phyloP scores from a whole-genome alignment of 352 stramenopile genomes.

The Elongisporangium undulatum region DNA sequence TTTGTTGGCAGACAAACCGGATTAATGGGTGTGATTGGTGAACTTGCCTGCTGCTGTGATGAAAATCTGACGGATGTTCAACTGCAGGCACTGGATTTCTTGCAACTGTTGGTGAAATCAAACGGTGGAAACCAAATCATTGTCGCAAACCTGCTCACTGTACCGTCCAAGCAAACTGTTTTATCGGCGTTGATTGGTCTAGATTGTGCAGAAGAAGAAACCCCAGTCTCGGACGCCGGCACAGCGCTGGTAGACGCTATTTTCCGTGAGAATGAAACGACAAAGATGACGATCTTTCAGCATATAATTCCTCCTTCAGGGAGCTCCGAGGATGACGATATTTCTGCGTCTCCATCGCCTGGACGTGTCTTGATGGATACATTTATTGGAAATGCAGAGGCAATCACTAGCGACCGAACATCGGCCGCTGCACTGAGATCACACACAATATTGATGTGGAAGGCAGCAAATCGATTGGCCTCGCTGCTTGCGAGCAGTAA shows the following conservation, averaged over 20 bases:
- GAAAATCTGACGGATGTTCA: slow-evolving; percentile 46
- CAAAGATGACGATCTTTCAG: slow-evolving; percentile 68
- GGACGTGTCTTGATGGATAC: slow-evolving; percentile 50
- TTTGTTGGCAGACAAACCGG: slow-evolving; percentile 47
- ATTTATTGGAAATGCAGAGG: slow-evolving; percentile 43
- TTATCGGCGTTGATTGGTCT: slow-evolving; percentile 53
- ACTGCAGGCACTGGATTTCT: slow-evolving; percentile 58
- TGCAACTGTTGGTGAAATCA: slow-evolving; percentile 41
- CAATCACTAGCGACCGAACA: slow-evolving; percentile 13
- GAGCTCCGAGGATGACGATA: slow-evolving; percentile 12
- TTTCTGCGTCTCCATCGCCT: slow-evolving; percentile 16
- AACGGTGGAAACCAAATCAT: slow-evolving; percentile 73
- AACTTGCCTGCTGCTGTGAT: slow-evolving; percentile 56
- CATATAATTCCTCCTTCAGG: slow-evolving; percentile 49
- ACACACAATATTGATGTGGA: slow-evolving; percentile 42
- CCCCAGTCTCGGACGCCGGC: slow-evolving; percentile 45
- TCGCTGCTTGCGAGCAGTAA: slow-evolving; percentile 38
- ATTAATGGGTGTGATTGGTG: slow-evolving; percentile 56
- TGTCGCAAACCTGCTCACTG: slow-evolving; percentile 52
- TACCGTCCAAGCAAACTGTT: slow-evolving; percentile 36
- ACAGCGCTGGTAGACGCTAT: slow-evolving; percentile 55
- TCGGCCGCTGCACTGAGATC: slow-evolving; percentile 16
- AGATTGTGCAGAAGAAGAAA: slow-evolving; percentile 58
- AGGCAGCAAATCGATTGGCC: slow-evolving; percentile 56
- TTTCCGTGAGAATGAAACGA: slow-evolving; percentile 58